Base-by-base conservation (phyloP, 805 yeast genomes). In the baker's yeast (Saccharomyces cerevisiae) region DNA sequence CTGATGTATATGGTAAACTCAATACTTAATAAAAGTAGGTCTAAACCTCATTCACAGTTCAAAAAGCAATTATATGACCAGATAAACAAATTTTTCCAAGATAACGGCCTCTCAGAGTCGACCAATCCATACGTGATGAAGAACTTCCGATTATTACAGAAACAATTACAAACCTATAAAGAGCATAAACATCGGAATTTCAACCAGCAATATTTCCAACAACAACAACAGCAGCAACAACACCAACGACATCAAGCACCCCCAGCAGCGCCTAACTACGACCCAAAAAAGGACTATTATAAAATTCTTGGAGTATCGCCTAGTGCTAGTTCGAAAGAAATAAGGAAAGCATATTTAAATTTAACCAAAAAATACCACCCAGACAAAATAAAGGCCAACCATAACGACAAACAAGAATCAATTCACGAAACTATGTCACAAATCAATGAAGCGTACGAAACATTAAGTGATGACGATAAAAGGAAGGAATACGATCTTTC, bases 391-490 rank as follows among this genome's bases (percentile, higher is more conserved):
- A 83, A 82, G 62, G 84, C 82, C 36, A 52, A 64, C n/a, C 59
- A 68, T 14, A 88, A 84, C 41, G 67, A 85, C 56, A 75, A 83
- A 8, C 77, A 80, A 29, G 88, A 83, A 31, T 79, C 85, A 55
- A 85, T 86, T 41, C 96, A 89, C 69, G 75, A 75, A 50, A 88
- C 87, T 63, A 94, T 92, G 91, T 89, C 95, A 49, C 91, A 85
- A 53, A 87, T 92, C 58, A 94, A 92, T 70, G 89, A 87, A 65
- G 98, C 98, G 0, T 90, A 94, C 69, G 97, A 90, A 66, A 84
- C 85, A 1, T 75, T 92, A 41, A 80, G 90, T 9, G 82, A 87
- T 60, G 80, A 81, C 1, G 86, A 82, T 48, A 73, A 79, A 55
- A 78, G 83, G 55, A 79, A 74, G 48, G 79, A 82, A 49, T 92